Conservation (phyloP, 2,329 filamentous ascomycete species). For the Akanthomyces lecanii region DNA sequence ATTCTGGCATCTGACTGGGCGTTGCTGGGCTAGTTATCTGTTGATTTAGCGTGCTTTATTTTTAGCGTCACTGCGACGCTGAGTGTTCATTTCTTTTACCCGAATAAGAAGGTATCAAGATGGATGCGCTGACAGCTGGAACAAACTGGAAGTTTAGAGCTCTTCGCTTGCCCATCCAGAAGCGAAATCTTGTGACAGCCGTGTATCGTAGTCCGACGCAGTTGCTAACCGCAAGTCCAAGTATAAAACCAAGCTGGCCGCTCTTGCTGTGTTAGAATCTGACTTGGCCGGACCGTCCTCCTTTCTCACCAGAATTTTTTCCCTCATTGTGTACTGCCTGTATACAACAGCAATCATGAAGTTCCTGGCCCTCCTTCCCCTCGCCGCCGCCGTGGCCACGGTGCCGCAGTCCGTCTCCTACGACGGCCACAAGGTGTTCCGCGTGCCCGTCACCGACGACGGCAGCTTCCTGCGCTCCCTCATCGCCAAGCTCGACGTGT, state of each 20-base stretch:
- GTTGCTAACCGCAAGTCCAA: background rate
- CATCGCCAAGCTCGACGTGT: constrained; percentile 31
- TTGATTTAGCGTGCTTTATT: constrained; percentile 3
- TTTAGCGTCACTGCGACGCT: background rate
- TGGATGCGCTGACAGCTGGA: background rate
- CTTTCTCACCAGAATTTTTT: background rate
- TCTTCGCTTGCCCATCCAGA: background rate
- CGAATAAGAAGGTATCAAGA: constrained; percentile 5
- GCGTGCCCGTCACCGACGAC: constrained; percentile 34
- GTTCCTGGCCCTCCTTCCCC: background rate
- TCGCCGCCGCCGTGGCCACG: constrained; percentile 15
- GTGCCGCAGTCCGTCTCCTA: constrained; percentile 31
- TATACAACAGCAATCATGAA: background rate
- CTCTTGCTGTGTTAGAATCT: background rate
- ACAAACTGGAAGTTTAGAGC: background rate
- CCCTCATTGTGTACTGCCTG: background rate
- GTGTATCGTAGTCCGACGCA: background rate
- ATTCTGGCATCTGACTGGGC: background rate
- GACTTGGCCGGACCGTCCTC: background rate
- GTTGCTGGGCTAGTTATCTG: background rate
- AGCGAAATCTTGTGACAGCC: background rate
- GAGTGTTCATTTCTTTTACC: background rate
- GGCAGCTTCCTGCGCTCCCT: constrained; percentile 29
- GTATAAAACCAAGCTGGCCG: background rate
- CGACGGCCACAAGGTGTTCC: constrained; percentile 42